Evolutionary conservation across 2,329 filamentous ascomycete genomes (phyloP), one percentile per base, ranked within the genome.

Genomic region (Neurospora crassa): DNA sequence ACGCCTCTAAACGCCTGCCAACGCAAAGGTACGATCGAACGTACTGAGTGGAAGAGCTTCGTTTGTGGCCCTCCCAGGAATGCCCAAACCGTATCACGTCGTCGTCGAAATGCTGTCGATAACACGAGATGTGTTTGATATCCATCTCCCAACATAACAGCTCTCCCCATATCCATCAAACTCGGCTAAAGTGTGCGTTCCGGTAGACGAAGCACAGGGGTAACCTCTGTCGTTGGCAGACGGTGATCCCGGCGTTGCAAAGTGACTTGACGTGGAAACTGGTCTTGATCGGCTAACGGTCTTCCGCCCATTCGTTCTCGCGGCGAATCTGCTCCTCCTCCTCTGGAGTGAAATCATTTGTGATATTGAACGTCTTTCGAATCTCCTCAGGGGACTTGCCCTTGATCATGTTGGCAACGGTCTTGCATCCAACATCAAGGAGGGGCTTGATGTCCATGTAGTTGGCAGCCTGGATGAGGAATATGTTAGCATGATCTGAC

Each of bases 391-490:
- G 96, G 0, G 94, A 97, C 88, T 99, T 99, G 84, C 96, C 96
- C 92, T 99, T 99, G 87, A 99, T 99, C 96, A 99, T 99, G 84
- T 99, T 99, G 74, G 96, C 96, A 18, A 99, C 96, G 0, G 96
- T 99, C 89, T 99, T 99, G 89, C 96, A 99, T 74, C 96, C 96
- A 72, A 98, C 95, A 75, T 99, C 96, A 40, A 99, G 91, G 1
- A 99, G 91, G 1, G 94, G 92, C 88, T 98, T 99, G 86, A 99
- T 99, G 77, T 99, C 96, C 72, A 99, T 91, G 82, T 98, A 99
- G 87, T 99, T 99, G 78, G 95, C 93, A 3, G 96, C 96, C 92
- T 96, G 76, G 16, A 63, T 63, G 53, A 63, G 53, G 16, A 63
- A 69, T 47, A 18, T 45, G 74, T 81, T 72, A 79, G 75, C 67